Evolutionary conservation across 768 basidiomycete genomes (phyloP), one percentile per base, ranked within the genome.

Genomic region (Naganishia friedmannii): DNA sequence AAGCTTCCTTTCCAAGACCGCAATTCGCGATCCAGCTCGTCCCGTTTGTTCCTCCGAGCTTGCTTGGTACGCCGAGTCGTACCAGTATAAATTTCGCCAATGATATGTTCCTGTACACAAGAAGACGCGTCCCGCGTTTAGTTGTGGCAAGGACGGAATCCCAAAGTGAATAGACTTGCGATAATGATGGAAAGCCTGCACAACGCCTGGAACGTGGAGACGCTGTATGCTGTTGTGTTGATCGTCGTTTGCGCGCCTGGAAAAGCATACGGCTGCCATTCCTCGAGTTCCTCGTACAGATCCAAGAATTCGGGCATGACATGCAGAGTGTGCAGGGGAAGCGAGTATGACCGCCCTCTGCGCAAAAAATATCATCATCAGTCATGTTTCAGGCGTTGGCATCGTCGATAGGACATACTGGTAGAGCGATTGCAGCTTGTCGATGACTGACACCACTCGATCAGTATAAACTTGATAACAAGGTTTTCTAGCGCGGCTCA

Each of bases 381-480:
- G 54, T 5, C 28, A 63, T 12, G 2, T 7, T 17, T 7, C 13
- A 23, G 9, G 29, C 10, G 26, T 6, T 3, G 26, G 5, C 13
- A 19, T 29, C 51, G 17, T 5, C 5, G 29, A 26, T 19, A 32
- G 26, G 4, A 66, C 65, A 19, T 39, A 66, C 65, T 75, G 74
- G 48, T 75, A 75, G 23, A 75, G 58, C 1, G 74, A 75, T n/a
- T 71, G 65, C 55, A 75, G 63, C 68, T 75, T 75, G 74, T 75
- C 74, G 34, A 69, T 68, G 26, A 73, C 74, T 73, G 32, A 56
- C 56, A 46, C 7, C 6, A 7, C 21, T n/a, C 31, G 23, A 46
- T 31, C 17, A 29, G 42, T 58, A 13, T 21, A 31, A 26, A n/a
- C 13, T 42, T 28, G 12, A 8, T 21, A 39, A 17, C 23, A 3